A percentile compares a stretch with the other conserved stretches of the same genome.
Evolutionary conservation across 2,329 filamentous ascomycete genomes (phyloP).

Genomic region (Knoxdaviesia proteae): DNA sequence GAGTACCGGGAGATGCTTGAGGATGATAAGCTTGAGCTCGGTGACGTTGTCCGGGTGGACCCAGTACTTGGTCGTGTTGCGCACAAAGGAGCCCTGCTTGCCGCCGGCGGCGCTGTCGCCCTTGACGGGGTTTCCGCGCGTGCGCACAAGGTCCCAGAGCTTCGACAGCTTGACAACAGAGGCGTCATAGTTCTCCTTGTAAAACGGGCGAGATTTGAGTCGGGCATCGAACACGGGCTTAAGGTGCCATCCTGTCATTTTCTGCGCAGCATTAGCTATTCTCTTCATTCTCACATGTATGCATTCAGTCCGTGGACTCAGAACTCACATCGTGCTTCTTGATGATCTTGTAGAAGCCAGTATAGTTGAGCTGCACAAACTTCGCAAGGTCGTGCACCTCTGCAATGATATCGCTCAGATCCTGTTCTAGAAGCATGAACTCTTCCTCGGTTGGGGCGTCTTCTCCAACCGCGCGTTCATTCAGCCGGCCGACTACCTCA

Average conservation of each 20-base stretch:
- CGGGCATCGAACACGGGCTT: conserved; percentile 90
- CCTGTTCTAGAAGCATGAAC: conserved; percentile 81
- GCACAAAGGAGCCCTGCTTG: conserved; percentile 82
- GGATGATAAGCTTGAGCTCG: conserved; percentile 88
- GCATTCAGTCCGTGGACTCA: background rate
- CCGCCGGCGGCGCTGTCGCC: conserved; percentile 85
- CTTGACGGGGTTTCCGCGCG: conserved; percentile 75
- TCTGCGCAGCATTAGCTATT: conserved; percentile 26
- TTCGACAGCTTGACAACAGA: conserved; percentile 89
- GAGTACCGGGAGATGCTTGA: conserved; percentile 90
- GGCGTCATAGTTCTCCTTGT: conserved; percentile 95
- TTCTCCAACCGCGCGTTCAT: conserved; percentile 35
- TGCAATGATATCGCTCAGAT: conserved; percentile 92
- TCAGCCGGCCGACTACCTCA: conserved; percentile 61
- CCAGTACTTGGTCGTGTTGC: conserved; percentile 98
- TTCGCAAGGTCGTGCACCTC: conserved; percentile 96
- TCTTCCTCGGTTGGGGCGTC: conserved; percentile 62
- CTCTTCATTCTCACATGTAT: no score
- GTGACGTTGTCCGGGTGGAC: conserved; percentile 97
- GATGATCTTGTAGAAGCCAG: conserved; percentile 98
- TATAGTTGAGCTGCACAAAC: conserved; percentile 96
- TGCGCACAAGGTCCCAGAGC: conserved; percentile 86
- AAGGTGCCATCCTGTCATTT: conserved; percentile 83
- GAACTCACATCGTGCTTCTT: conserved; percentile 85
- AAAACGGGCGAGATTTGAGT: conserved; percentile 91